These are phyloP conservation scores for Candida stauntonica DNA, from an alignment of 805 yeast species.

Conservation along the genomic window DNA sequence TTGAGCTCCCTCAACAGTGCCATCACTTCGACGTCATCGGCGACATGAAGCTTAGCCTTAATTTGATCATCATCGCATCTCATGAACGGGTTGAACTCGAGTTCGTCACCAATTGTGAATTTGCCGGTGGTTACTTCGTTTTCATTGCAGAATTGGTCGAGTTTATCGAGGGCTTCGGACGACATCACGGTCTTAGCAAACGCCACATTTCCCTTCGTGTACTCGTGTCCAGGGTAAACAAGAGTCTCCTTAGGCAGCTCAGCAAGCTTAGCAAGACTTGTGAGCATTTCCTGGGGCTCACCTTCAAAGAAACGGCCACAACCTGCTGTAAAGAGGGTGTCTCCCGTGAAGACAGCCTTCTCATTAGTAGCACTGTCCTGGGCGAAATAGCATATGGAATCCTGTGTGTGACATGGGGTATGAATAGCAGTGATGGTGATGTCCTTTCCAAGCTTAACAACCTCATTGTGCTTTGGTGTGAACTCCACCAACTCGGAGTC, in stretches of 20 bases:
- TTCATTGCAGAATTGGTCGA: slow-evolving; percentile 45
- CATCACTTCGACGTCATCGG: slow-evolving; percentile 58
- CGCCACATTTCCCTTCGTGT: slow-evolving; percentile 74
- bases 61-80: slow-evolving; percentile 63
- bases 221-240: slow-evolving; percentile 95
- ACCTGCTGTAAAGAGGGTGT: slow-evolving; percentile 89
- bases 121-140: slow-evolving; percentile 80
- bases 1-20: slow-evolving; percentile 69
- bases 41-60: slow-evolving; percentile 50
- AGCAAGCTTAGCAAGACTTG: slow-evolving; percentile 57
- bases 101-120: slow-evolving; percentile 83
- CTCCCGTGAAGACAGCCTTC: slow-evolving; percentile 88
- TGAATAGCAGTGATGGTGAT: slow-evolving; percentile 74
- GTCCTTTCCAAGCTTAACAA: slow-evolving; percentile 57
- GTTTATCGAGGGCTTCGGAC: slow-evolving; percentile 43
- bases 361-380: slow-evolving; percentile 57
- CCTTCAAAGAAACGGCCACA: slow-evolving; percentile 98
- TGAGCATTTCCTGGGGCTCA: slow-evolving; percentile 71
- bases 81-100: slow-evolving; percentile 85
- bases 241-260: slow-evolving; percentile 61
- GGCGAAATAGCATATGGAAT: slow-evolving; percentile 84
- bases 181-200: slow-evolving; percentile 61
- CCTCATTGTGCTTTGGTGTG: slow-evolving; percentile 64
- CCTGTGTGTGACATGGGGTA: slow-evolving; percentile 98
- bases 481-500: slow-evolving; percentile 70